phyloP scores from a whole-genome alignment of 139 green algal genomes.

The Auxenochlorella pyrenoidosa region DNA sequence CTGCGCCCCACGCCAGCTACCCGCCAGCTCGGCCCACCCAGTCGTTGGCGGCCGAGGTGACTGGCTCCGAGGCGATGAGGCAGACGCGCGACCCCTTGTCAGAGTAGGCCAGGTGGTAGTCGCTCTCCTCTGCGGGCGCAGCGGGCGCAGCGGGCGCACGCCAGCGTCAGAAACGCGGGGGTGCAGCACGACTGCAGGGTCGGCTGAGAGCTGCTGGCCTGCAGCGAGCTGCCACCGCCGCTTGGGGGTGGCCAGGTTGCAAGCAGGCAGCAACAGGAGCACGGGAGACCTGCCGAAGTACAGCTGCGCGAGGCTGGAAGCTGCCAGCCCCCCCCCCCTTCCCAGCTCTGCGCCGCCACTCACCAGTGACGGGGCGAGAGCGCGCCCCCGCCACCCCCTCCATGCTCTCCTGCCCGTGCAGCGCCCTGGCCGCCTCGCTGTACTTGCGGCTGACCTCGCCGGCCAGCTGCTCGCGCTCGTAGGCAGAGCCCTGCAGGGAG shows the following conservation, averaged over 20 bases:
- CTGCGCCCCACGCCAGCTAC: too few relatives aligned
- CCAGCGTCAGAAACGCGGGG: background rate
- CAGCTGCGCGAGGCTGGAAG: too few relatives aligned
- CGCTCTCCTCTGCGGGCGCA: slow-evolving; percentile 47
- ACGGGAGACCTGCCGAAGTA: too few relatives aligned
- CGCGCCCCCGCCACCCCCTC: slow-evolving; percentile 22
- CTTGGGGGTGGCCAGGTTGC: too few relatives aligned
- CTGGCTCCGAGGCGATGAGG: slow-evolving; percentile 93
- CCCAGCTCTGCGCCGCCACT: background rate
- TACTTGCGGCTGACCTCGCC: background rate
- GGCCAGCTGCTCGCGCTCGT: slow-evolving; percentile 26
- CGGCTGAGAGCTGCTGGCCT: background rate
- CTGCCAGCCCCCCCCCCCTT: background rate
- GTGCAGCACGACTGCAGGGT: background rate
- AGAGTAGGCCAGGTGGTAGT: slow-evolving; percentile 82
- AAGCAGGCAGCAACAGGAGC: too few relatives aligned
- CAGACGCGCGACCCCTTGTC: slow-evolving; percentile 76
- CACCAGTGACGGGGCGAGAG: slow-evolving; percentile 2
- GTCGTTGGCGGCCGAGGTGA: slow-evolving; percentile 85
- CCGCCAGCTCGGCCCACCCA: slow-evolving; percentile 71
- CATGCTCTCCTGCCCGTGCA: slow-evolving; percentile 9
- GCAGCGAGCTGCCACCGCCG: background rate
- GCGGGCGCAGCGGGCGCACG: too few relatives aligned
- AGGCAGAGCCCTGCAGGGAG: slow-evolving; percentile 31
- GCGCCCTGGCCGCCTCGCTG: slow-evolving; percentile 26